These are phyloP conservation scores for Lasiosphaeris hirsuta DNA, from an alignment of 495 filamentous ascomycete genomes.

Conservation along the genomic window DNA sequence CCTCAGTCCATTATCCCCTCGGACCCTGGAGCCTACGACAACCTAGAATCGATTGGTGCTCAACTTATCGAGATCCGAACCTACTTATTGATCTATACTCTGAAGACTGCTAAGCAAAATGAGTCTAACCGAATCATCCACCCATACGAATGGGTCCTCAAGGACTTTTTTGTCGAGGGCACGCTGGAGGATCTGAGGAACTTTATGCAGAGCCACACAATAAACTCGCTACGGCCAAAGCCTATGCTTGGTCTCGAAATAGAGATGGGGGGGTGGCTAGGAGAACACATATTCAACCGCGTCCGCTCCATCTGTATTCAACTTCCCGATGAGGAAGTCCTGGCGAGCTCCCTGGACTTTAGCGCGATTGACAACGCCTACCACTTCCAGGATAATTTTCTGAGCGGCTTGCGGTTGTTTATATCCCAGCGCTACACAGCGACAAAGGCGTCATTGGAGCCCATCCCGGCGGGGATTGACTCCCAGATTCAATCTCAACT, in stretches of 20 bases:
- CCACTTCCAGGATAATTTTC: not conserved
- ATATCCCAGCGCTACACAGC: not conserved
- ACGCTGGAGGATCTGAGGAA: conserved; percentile 8
- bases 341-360: not conserved
- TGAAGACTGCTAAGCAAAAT: conserved; percentile 1
- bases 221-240: not conserved
- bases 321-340: conserved; percentile 1
- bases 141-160: conserved; percentile 11
- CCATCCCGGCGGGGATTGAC: conserved; percentile 1
- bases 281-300: not conserved
- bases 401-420: not conserved
- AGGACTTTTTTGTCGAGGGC: conserved; percentile 15
- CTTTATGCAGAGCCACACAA: conserved; percentile 14
- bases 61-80: conserved; percentile 24
- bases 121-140: conserved; percentile 4
- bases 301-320: conserved; percentile 10
- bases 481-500: conserved; percentile 30
- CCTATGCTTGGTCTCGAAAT: not conserved
- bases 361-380: not conserved
- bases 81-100: conserved; percentile 19
- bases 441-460: not conserved
- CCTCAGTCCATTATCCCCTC: conserved; percentile 12
- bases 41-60: conserved; percentile 10
- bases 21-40: not conserved
- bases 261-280: conserved; percentile 5